These are phyloP conservation scores for Acacia concinna DNA, from an alignment of 331 rosid genomes.

Conservation along the genomic window DNA sequence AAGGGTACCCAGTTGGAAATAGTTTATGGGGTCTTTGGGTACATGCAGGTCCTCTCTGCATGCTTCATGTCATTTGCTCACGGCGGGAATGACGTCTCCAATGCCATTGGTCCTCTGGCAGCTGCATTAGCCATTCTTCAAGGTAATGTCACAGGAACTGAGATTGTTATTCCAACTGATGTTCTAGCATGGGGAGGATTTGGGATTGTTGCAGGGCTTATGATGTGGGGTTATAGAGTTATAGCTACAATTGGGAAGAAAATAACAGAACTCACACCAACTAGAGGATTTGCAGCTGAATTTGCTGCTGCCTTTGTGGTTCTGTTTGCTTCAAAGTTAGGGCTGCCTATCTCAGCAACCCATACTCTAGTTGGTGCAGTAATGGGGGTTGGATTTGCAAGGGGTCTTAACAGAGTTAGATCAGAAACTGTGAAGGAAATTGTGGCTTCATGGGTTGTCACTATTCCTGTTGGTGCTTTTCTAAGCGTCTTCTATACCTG, in stretches of 20 bases:
- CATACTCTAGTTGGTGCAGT: slow-evolving; percentile 97
- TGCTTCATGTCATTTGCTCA: slow-evolving; percentile 99
- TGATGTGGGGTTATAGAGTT: slow-evolving; percentile 96
- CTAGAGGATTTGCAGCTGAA: slow-evolving; percentile 99
- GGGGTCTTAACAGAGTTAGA: slow-evolving; percentile 87
- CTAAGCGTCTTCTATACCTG: slow-evolving; percentile 81
- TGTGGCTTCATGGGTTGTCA: slow-evolving; percentile 85
- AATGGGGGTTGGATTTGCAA: slow-evolving; percentile 98
- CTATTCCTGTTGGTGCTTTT: slow-evolving; percentile 87
- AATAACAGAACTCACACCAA: slow-evolving; percentile 93
- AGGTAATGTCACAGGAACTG: slow-evolving; percentile 54
- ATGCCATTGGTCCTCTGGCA: slow-evolving; percentile 94
- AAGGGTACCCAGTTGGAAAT: slow-evolving; percentile 84
- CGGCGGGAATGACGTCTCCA: slow-evolving; percentile 95
- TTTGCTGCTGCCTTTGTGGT: slow-evolving; percentile 97
- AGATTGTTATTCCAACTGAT: slow-evolving; percentile 85
- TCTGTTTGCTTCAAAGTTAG: slow-evolving; percentile 82
- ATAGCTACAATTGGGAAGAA: slow-evolving; percentile 98
- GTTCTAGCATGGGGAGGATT: slow-evolving; percentile 99
- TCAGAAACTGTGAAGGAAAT: slow-evolving; percentile 94
- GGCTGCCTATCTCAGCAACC: slow-evolving; percentile 86
- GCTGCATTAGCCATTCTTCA: slow-evolving; percentile 90
- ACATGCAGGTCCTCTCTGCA: slow-evolving; percentile 93
- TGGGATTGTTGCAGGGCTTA: slow-evolving; percentile 92
- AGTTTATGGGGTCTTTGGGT: slow-evolving; percentile 93